phyloP scores from a whole-genome alignment of 2,329 filamentous ascomycete genomes.

The Fusarium gaditjirri region DNA sequence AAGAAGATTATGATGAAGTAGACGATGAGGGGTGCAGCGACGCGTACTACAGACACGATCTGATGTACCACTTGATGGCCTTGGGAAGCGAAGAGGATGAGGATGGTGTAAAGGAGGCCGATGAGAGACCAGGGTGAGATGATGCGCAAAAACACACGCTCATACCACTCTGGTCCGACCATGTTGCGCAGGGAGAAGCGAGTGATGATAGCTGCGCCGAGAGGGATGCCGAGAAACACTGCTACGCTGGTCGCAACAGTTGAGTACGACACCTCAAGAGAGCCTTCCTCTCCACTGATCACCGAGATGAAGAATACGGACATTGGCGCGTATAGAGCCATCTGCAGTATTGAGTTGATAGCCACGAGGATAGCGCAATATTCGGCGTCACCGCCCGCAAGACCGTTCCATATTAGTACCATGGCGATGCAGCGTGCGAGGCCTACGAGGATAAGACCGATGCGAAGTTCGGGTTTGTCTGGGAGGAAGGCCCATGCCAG shows the following conservation, averaged over 20 bases:
- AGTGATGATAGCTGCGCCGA: conserved; percentile 82
- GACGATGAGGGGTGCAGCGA: conserved; percentile 82
- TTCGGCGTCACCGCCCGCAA: conserved; percentile 78
- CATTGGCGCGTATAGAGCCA: conserved; percentile 77
- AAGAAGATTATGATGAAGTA: conserved; percentile 85
- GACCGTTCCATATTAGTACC: conserved; percentile 74
- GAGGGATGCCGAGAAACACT: conserved; percentile 85
- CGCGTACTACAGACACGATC: conserved; percentile 83
- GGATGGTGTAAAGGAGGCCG: conserved; percentile 86
- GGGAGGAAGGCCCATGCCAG: conserved; percentile 76
- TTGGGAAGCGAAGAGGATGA: conserved; percentile 87
- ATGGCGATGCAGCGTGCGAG: conserved; percentile 73
- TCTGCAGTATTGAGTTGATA: conserved; percentile 79
- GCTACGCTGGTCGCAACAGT: conserved; percentile 82
- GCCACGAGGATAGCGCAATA: conserved; percentile 87
- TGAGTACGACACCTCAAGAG: conserved; percentile 63
- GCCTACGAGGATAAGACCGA: conserved; percentile 83
- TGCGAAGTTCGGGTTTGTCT: conserved; percentile 65
- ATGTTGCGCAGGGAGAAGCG: conserved; percentile 69
- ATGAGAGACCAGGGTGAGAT: conserved; percentile 80
- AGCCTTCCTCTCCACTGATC: conserved; percentile 63
- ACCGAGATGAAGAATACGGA: conserved; percentile 76
- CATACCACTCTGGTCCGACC: conserved; percentile 70
- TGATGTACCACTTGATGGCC: conserved; percentile 81
- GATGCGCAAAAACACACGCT: conserved; percentile 74